phyloP scores from a whole-genome alignment of 163 green algal species.

The Chlamydomonas reinhardtii region DNA sequence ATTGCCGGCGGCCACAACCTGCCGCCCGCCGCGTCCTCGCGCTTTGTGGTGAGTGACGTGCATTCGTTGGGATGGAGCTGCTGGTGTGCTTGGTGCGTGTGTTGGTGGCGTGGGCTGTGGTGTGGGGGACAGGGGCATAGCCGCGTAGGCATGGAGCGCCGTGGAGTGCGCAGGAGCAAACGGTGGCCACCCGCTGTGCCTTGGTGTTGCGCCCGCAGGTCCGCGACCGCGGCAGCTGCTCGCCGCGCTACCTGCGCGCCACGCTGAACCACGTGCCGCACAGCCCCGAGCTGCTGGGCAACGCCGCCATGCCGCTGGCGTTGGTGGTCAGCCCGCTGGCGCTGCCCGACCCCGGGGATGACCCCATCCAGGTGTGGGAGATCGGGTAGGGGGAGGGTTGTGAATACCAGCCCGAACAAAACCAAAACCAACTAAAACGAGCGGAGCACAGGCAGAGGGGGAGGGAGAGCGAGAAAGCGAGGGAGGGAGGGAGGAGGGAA shows the following conservation, averaged over 20 bases:
- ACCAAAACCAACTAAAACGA: too few species aligned
- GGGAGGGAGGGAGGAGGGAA: too few species aligned
- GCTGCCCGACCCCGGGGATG: constrained; percentile 78
- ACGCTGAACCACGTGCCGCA: constrained; percentile 86
- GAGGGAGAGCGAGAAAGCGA: too few species aligned
- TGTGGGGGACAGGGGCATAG: not conserved
- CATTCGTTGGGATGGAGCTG: not conserved
- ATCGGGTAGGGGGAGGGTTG: not conserved
- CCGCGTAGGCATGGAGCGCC: too few species aligned
- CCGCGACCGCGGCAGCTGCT: constrained; percentile 77
- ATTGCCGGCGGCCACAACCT: constrained; percentile 65
- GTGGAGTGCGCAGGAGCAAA: too few species aligned
- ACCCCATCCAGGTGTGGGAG: constrained; percentile 74
- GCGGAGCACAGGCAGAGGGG: too few species aligned
- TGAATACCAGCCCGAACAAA: not conserved
- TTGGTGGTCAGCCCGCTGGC: constrained; percentile 88
- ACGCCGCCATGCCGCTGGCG: constrained; percentile 85
- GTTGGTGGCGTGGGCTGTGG: too few species aligned
- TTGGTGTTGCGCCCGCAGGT: too few species aligned
- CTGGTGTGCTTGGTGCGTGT: not conserved
- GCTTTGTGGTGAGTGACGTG: constrained; percentile 57
- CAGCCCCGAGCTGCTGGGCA: constrained; percentile 76
- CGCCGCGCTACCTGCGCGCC: constrained; percentile 83
- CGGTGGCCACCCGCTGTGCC: too few species aligned
- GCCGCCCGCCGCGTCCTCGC: constrained; percentile 68